Base-by-base conservation (phyloP, 139 green algal genomes). In the Pleodorina starrii region DNA sequence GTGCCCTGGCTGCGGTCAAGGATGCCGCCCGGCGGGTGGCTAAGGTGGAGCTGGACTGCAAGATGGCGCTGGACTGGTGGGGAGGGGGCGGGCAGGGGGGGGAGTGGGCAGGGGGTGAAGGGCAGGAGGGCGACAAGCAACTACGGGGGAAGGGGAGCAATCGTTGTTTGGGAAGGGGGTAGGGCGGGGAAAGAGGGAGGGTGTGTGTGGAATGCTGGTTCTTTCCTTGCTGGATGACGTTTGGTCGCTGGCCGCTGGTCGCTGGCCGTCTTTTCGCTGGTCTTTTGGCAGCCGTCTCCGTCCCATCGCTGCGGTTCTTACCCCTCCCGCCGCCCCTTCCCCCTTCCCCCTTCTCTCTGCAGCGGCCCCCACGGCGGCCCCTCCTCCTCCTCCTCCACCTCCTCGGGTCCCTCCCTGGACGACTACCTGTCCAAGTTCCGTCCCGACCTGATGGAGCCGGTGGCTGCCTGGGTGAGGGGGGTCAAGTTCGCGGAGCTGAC, bases 351-450 rank as follows among this genome's bases (percentile, higher is more conserved):
- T 57, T 25, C 74, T 48, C 27, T 21, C 35, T 35, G 1, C 60
- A 87, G 81, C 60, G 83, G 83, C 32, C 29, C 83, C 29, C 12
- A 50, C 83, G 46, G 35, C 32, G 66, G 66, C 43, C 46, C 44
- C 83, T 10, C 46, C 32, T 29, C 82, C 83, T 32, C 66, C 66
- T 27, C 59, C 21, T 92, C n/a, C n/a, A n/a, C n/a, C n/a, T n/a
- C n/a, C n/a, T n/a, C n/a, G n/a, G n/a, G n/a, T n/a, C n/a, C n/a
- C n/a, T 32, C 96, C 48, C 72, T 93, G 54, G 93, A 97, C 6
- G 95, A 95, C 43, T 98, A 96, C 72, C 94, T 97, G 43, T 91
- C 91, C 14, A 90, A 79, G 44, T 98, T 97, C 91, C 63, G 91
- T 40, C 94, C 95, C 25, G 93, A 96, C 66, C 91, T 98, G 7